A percentile compares a stretch with the other conserved stretches of the same genome.
Evolutionary conservation across 805 yeast species (phyloP).

Genomic region (Danielia oregonensis): DNA sequence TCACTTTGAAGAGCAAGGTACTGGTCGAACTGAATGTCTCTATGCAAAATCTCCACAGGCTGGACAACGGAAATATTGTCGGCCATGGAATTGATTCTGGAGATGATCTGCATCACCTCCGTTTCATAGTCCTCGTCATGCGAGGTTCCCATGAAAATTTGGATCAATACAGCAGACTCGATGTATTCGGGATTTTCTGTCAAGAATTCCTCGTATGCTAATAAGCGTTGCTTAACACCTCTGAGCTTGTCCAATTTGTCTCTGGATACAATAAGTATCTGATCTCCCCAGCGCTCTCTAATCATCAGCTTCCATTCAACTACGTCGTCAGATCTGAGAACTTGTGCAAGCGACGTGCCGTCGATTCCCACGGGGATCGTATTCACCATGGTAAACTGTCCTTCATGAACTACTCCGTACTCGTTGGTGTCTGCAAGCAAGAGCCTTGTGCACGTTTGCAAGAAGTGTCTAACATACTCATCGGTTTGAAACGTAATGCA

Average conservation of each 20-base stretch:
- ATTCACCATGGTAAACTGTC: conserved; percentile 52
- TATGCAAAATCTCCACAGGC: conserved; percentile 84
- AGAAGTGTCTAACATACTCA: conserved; percentile 90
- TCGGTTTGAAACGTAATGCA: conserved; percentile 85
- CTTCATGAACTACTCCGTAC: conserved; percentile 56
- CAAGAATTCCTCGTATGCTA: conserved; percentile 82
- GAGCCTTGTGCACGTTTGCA: conserved; percentile 83
- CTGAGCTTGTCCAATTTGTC: conserved; percentile 86
- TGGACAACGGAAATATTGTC: conserved; percentile 68
- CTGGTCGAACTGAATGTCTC: conserved; percentile 85
- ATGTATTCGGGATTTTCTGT: conserved; percentile 67
- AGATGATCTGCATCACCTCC: conserved; percentile 73
- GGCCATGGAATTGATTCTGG: conserved; percentile 76
- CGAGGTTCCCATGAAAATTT: conserved; percentile 65
- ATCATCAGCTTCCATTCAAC: conserved; percentile 65
- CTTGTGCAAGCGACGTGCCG: conserved; percentile 49
- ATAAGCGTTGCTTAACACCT: conserved; percentile 81
- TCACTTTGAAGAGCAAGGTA: conserved; percentile 82
- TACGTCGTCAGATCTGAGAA: conserved; percentile 49
- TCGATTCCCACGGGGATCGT: conserved; percentile 80
- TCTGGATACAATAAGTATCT: conserved; percentile 73
- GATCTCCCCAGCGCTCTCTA: conserved; percentile 72
- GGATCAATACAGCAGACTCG: conserved; percentile 69
- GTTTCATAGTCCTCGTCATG: conserved; percentile 63
- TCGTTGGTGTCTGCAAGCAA: conserved; percentile 78